phyloP scores from a whole-genome alignment of 2,329 filamentous ascomycete species.

The Aspergillus japonicus region DNA sequence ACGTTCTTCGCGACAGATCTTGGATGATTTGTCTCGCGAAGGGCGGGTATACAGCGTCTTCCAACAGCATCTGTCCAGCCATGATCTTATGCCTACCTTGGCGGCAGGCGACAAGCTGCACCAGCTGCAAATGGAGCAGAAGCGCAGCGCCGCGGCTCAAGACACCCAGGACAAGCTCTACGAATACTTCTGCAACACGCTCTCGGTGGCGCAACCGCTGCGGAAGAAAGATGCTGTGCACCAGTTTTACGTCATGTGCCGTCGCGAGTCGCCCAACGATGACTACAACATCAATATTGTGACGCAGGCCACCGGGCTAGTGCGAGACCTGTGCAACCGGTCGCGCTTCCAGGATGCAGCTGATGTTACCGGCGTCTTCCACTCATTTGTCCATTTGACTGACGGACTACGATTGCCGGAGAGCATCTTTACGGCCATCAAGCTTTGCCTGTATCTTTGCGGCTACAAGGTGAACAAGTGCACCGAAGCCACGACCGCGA shows the following conservation, averaged over 20 bases:
- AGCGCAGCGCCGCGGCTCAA: slow-evolving; percentile 29
- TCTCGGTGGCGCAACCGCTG: slow-evolving; percentile 28
- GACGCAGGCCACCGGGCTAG: slow-evolving; percentile 26
- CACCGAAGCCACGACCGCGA: slow-evolving; percentile 24
- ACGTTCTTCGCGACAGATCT: slow-evolving; percentile 39
- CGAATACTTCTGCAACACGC: slow-evolving; percentile 37
- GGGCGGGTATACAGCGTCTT: slow-evolving; percentile 44
- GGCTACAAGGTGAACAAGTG: slow-evolving; percentile 35
- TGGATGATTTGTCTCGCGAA: slow-evolving; percentile 46
- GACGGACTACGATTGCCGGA: slow-evolving; percentile 33
- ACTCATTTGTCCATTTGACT: slow-evolving; percentile 36
- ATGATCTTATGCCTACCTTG: slow-evolving; percentile 36
- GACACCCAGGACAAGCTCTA: slow-evolving; percentile 35
- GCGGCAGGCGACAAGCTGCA: slow-evolving; percentile 32
- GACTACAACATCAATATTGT: slow-evolving; percentile 34
- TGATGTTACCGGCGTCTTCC: slow-evolving; percentile 34
- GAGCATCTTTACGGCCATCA: slow-evolving; percentile 37
- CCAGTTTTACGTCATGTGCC: slow-evolving; percentile 34
- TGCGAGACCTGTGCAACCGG: slow-evolving; percentile 31
- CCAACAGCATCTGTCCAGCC: slow-evolving; percentile 31
- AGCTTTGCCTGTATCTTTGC: slow-evolving; percentile 37
- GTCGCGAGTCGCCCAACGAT: slow-evolving; percentile 31
- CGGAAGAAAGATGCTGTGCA: slow-evolving; percentile 29
- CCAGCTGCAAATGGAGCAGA: slow-evolving; percentile 32
- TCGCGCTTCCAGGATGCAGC: slow-evolving; percentile 35